Evolutionary conservation across 148 eudicot genomes (phyloP).

Genomic region (Limonium bicolor): DNA sequence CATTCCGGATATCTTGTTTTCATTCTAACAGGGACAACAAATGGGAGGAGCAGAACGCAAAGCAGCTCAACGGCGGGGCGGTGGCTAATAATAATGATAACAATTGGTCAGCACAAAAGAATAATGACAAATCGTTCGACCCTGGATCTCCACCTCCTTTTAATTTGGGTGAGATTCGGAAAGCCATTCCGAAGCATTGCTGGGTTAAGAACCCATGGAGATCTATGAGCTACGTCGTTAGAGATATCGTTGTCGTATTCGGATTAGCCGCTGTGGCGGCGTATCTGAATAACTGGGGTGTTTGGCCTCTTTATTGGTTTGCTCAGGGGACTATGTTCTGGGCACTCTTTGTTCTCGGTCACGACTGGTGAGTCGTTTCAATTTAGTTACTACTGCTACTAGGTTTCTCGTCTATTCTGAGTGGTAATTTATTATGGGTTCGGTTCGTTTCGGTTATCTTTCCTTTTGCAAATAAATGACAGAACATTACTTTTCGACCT

Average conservation of each 20-base stretch:
- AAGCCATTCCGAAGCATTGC: constrained; percentile 69
- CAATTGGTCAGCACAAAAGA: constrained; percentile 6
- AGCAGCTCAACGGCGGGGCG: constrained; percentile 2
- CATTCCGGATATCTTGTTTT: background rate
- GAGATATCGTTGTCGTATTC: constrained; percentile 52
- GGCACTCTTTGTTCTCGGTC: constrained; percentile 90
- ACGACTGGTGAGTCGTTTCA: constrained; percentile 41
- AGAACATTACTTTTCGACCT: too few relatives aligned
- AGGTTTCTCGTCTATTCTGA: background rate
- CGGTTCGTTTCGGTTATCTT: constrained; percentile 1
- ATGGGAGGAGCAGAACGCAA: constrained; percentile 33
- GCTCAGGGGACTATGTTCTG: constrained; percentile 82
- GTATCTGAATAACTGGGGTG: constrained; percentile 36
- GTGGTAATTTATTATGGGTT: background rate
- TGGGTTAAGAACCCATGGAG: constrained; percentile 70
- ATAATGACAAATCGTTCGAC: constrained; percentile 18
- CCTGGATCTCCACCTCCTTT: constrained; percentile 46
- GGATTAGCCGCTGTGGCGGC: constrained; percentile 56
- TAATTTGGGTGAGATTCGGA: constrained; percentile 35
- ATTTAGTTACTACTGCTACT: background rate
- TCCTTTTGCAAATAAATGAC: too few relatives aligned
- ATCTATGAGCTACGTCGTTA: constrained; percentile 58
- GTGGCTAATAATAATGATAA: constrained; percentile 11
- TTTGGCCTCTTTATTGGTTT: constrained; percentile 77
- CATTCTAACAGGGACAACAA: constrained; percentile 19